Evolutionary conservation across 768 basidiomycete species (phyloP), one percentile per base, ranked within the genome.

Genomic region (Tulasnella sp.): DNA sequence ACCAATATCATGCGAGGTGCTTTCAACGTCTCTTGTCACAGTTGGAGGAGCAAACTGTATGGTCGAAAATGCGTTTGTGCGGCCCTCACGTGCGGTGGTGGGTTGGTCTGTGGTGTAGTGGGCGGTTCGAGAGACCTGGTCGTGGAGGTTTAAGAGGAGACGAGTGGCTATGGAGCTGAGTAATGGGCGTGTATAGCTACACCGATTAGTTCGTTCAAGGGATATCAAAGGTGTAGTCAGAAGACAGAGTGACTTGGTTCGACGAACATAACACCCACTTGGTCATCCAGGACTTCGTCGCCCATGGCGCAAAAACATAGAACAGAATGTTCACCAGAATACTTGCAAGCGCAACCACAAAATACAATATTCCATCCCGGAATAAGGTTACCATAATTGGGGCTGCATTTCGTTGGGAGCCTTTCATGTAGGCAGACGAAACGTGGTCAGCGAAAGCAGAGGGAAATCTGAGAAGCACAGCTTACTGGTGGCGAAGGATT

Each of bases 121-220:
- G 62, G 31, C 62, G 27, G 31, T 36, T 27, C 31, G 27, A 34
- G 27, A 68, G 18, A 68, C 62, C 36, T 74, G 34, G 19, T 46
- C 38, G 44, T 74, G 73, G 44, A 74, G 73, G 39, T 74, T 74
- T 14, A 74, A 36, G 21, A 46, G 24, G 38, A 74, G 73, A 21
- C 73, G 73, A 14, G 73, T 74, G 73, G 73, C 73, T 39, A 74
- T 74, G 31, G 73, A 74, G 73, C 73, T 74, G 38, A 74, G 24
- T 16, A 74, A 40, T 14, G 73, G 39, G 39, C 73, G 39, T 6
- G 38, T 16, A 31, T 40, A 74, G 12, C 73, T 74, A 40, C 2
- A 10, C n/a, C 52, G 24, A 10, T 24, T 5, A 7, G 24, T n/a
- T 24, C 24, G n/a, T n/a, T 9, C 7, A 34, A 19, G 62, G 9